phyloP scores from a whole-genome alignment of 495 filamentous ascomycete genomes.

The Daldinia decipiens region DNA sequence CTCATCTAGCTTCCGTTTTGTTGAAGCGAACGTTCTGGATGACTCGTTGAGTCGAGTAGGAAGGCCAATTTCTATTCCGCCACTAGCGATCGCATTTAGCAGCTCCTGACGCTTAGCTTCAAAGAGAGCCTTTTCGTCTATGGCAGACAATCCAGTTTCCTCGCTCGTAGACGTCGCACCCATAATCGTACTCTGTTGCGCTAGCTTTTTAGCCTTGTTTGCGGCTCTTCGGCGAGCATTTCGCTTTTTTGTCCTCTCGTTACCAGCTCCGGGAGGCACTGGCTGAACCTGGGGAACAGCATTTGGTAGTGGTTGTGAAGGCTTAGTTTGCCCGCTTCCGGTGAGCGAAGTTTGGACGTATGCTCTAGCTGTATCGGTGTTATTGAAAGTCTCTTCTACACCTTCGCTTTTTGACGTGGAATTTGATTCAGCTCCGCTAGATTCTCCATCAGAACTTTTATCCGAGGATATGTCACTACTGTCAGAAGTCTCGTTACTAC shows the following conservation, averaged over 20 bases:
- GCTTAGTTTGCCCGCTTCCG: constrained; percentile 2
- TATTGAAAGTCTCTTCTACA: not conserved
- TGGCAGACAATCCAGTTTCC: not conserved
- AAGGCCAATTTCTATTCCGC: constrained; percentile 44
- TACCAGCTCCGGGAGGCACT: constrained; percentile 51
- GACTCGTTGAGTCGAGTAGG: constrained; percentile 20
- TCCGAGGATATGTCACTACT: constrained; percentile 26
- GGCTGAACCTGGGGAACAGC: not conserved
- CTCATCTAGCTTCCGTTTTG: constrained; percentile 34
- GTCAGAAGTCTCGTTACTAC: constrained; percentile 12
- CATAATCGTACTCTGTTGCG: constrained; percentile 8
- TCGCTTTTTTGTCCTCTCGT: constrained; percentile 51
- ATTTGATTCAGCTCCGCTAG: constrained; percentile 13
- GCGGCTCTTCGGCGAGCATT: constrained; percentile 55
- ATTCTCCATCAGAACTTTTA: constrained; percentile 29
- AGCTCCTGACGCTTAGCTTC: constrained; percentile 45
- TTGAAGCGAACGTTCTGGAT: not conserved
- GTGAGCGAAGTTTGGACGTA: not conserved
- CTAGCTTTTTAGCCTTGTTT: constrained; percentile 40
- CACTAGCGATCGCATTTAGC: constrained; percentile 40
- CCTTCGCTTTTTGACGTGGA: constrained; percentile 20
- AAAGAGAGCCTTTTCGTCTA: constrained; percentile 41
- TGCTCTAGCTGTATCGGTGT: not conserved
- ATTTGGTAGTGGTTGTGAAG: not conserved
- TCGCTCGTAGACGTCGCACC: not conserved